Conservation (phyloP, 306 rosid genomes). For the Ziziphus jujuba region DNA sequence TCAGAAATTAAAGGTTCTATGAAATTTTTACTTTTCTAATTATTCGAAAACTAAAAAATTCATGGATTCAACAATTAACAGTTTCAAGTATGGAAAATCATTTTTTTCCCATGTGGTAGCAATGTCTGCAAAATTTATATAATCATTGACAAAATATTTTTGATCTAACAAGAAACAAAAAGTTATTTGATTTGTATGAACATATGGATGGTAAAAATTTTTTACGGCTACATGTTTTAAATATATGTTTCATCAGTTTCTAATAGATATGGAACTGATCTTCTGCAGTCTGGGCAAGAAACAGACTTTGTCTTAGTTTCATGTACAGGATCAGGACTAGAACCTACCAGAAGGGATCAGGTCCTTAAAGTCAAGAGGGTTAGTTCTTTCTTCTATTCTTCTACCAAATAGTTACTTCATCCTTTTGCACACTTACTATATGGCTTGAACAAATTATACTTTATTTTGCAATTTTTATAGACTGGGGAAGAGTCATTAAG, state of each 20-base stretch:
- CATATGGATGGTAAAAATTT: conserved; percentile 17
- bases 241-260: conserved; percentile 11
- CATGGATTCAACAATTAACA: background rate
- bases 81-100: too few relatives aligned
- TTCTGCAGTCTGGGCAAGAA: conserved; percentile 91
- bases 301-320: conserved; percentile 94
- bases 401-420: conserved; percentile 15
- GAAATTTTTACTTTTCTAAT: too few relatives aligned
- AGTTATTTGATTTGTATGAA: background rate
- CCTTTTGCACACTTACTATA: too few relatives aligned
- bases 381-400: conserved; percentile 28
- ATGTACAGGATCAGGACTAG: conserved; percentile 91
- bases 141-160: background rate
- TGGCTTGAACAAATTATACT: conserved; percentile 17
- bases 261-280: conserved; percentile 24
- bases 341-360: conserved; percentile 89
- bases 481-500: conserved; percentile 95
- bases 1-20: too few relatives aligned
- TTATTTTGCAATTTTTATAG: conserved; percentile 38
- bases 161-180: background rate
- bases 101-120: too few relatives aligned
- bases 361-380: conserved; percentile 97
- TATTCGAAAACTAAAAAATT: background rate
- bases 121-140: background rate
- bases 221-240: background rate